Evolutionary conservation across 441 rosid genomes (phyloP), one percentile per base, ranked within the genome.

Genomic region (Syzygium malaccense): DNA sequence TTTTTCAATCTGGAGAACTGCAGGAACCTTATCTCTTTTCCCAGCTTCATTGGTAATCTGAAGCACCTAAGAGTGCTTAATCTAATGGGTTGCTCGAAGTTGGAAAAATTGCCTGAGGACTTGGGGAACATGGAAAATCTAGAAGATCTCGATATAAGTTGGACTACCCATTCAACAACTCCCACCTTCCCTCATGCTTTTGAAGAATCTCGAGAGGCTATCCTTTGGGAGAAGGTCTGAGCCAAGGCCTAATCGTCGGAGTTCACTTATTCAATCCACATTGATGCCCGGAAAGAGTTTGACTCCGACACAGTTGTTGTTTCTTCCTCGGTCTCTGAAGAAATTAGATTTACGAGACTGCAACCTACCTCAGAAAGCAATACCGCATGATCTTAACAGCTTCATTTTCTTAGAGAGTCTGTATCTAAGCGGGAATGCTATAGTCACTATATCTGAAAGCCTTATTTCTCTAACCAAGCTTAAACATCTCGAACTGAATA

Each of bases 381-480:
- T 54, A 14, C 80, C 91, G 0, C 55, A 71, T 28, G 85, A 62
- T 55, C 51, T 88, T 53, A 71, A 91, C 86, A 88, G 75, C 86
- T 64, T 91, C 37, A 86, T 89, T 8, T 90, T 86, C 28, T 53
- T 92, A 48, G 86, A 60, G 75, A 8, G 41, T 26, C n/a, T 90
- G 88, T 86, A 87, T 58, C 60, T 92, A 90, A 83, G 89, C 18
- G 55, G 88, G 87, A 91, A 90, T 87, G 84, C 86, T 28, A 90
- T 92, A 85, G 62, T 87, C 64, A 88, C 58, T 54, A 60, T 91
- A 75, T 92, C 93, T 1, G 84, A 85, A 87, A 89, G 90, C 89
- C 90, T 90, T 87, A 86, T 33, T 86, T 45, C 87, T n/a, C 93
- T 91, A 55, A 55, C 86, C 85, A 88, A 87, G 68, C 89, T 93